Evolutionary conservation across 2,329 filamentous ascomycete genomes (phyloP).

Genomic region (Aspergillus awamori): DNA sequence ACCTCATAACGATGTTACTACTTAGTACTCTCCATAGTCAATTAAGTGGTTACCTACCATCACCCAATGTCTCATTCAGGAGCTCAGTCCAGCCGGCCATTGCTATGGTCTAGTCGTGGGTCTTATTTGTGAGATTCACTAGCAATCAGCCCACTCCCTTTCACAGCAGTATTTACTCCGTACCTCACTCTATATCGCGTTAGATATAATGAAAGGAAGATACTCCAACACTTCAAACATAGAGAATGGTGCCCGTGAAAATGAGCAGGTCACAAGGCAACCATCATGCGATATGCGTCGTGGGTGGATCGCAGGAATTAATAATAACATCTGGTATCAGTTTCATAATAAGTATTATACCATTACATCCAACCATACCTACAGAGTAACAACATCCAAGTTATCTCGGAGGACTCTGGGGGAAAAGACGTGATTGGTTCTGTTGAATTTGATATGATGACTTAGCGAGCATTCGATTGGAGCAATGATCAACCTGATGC

Average conservation of each 20-base stretch:
- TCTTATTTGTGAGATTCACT: no score
- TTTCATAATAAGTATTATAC: conserved; percentile 1
- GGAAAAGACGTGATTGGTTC: neutral
- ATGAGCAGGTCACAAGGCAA: conserved; percentile 10
- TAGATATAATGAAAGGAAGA: neutral
- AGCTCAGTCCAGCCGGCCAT: neutral
- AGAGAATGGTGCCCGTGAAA: neutral
- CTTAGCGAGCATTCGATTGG: neutral
- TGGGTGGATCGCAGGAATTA: conserved; percentile 11
- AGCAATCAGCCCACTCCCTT: no score
- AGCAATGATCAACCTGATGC: neutral
- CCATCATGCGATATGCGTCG: conserved; percentile 8
- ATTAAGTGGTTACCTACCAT: neutral
- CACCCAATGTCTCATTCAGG: neutral
- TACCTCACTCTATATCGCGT: neutral
- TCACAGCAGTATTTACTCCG: neutral
- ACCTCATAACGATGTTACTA: neutral
- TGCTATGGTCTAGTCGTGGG: neutral
- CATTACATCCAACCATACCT: neutral
- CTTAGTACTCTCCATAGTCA: no score
- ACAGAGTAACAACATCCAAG: neutral
- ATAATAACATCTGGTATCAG: conserved; percentile 15
- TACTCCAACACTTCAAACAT: neutral
- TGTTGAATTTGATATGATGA: neutral
- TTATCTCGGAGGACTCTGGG: neutral